These are phyloP conservation scores for Verticillium longisporum DNA, from an alignment of 2,329 filamentous ascomycete species.

Conservation along the genomic window DNA sequence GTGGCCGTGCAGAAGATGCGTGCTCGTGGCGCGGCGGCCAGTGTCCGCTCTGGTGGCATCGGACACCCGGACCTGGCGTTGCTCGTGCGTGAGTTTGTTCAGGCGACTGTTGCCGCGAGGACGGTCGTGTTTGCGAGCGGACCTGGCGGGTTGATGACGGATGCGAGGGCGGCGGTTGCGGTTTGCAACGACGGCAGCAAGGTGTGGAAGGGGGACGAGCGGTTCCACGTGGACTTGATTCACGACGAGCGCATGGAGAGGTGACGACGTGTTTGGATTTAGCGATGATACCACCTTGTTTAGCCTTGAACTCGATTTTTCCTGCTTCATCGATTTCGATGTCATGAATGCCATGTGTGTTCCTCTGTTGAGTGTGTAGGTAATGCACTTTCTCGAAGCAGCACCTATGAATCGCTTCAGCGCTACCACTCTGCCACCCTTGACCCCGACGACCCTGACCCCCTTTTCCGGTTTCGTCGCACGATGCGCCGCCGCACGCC, in stretches of 20 bases:
- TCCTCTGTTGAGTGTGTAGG: no score
- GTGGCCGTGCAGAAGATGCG: slow-evolving; percentile 3
- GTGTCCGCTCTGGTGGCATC: not conserved
- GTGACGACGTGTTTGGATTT: slow-evolving; percentile 15
- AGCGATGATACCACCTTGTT: not conserved
- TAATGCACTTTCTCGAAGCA: no score
- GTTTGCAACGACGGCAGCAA: slow-evolving; percentile 40
- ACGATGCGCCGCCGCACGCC: no score
- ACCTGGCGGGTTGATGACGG: slow-evolving; percentile 52
- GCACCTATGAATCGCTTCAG: not conserved
- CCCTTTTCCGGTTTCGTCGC: not conserved
- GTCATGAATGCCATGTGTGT: no score
- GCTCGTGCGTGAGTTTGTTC: slow-evolving; percentile 42
- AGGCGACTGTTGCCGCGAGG: slow-evolving; percentile 35
- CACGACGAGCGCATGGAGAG: slow-evolving; percentile 56
- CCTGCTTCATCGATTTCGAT: not conserved
- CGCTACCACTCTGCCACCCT: not conserved
- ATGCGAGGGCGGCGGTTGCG: slow-evolving; percentile 48
- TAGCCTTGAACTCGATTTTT: not conserved
- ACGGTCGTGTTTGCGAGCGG: slow-evolving; percentile 55
- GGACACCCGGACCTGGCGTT: slow-evolving; percentile 37
- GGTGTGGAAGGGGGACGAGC: slow-evolving; percentile 52
- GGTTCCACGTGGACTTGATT: slow-evolving; percentile 47
- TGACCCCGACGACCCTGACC: not conserved
- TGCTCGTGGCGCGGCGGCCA: slow-evolving; percentile 2